Base-by-base conservation (phyloP, 805 yeast species). In the Priceomyces carsonii region DNA sequence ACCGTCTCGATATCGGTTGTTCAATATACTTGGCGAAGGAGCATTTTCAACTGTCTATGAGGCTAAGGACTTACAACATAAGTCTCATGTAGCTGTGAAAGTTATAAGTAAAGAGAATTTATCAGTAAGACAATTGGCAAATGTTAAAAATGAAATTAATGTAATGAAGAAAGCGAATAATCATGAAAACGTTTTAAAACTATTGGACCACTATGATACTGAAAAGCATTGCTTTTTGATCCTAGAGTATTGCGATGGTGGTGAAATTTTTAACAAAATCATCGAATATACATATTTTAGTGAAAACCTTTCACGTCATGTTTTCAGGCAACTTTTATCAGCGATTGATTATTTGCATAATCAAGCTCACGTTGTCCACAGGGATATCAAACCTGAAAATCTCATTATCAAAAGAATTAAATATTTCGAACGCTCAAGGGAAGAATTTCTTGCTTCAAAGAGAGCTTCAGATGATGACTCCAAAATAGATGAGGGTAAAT, bases 41-140 rank as follows among this genome's bases (percentile, higher is more conserved):
- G 97, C 97, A 0, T 90, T 91, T 55, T 86, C 95, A 3, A 73
- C 77, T 8, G 98, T 91, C 4, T 86, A 80, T 64, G 80, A 75
- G 53, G 95, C 95, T 0, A 53, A 66, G 10, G 81, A 82, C 47
- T 45, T 46, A 8, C 54, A 68, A 5, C 57, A 62, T 20, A 57
- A 72, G 32, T 59, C 62, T 23, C 39, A 48, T 6, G 81, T 86
- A 10, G 96, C 96, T 8, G 76, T 87, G 50, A 87, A 87, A 51
- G 75, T 85, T 39, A 85, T 88, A 29, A 72, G 77, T 47, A 87
- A 87, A 54, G 59, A 61, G 29, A 70, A 72, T 35, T 65, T 82
- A 69, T 64, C 70, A 33, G 39, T 52, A 16, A 73, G 73, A 30
- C 82, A 78, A 46, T 62, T 76, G 8, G 65, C 73, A 33, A 75